Percentiles rank a stretch among this genome's conserved stretches.
phyloP scores from a whole-genome alignment of 176 grass and related monocot genomes.

The Aechmea fasciata region DNA sequence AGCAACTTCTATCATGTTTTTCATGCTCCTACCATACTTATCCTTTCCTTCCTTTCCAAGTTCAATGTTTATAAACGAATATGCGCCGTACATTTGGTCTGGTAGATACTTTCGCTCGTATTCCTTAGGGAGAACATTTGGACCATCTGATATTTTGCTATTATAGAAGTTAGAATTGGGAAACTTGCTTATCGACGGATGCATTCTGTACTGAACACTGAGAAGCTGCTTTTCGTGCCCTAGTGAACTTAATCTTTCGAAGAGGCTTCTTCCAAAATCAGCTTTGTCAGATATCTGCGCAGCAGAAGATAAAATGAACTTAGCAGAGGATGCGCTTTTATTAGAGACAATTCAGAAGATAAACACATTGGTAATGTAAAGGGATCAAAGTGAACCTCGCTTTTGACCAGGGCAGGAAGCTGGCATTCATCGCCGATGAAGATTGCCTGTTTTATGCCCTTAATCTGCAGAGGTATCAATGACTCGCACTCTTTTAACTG shows the following conservation, averaged over 20 bases:
- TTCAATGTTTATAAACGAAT: slow-evolving; percentile 64
- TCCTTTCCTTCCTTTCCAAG: slow-evolving; percentile 41
- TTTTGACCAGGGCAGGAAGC: slow-evolving; percentile 63
- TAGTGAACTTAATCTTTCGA: slow-evolving; percentile 66
- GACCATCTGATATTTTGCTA: slow-evolving; percentile 51
- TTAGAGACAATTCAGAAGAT: background rate
- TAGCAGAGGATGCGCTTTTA: no score
- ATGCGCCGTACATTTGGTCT: slow-evolving; percentile 51
- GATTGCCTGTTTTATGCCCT: slow-evolving; percentile 38
- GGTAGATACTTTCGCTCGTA: slow-evolving; percentile 36
- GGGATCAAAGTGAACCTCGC: slow-evolving; percentile 39
- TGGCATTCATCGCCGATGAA: slow-evolving; percentile 83
- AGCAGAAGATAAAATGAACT: background rate
- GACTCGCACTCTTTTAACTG: slow-evolving; percentile 83
- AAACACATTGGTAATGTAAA: background rate
- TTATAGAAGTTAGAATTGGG: slow-evolving; percentile 64
- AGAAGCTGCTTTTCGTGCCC: slow-evolving; percentile 59
- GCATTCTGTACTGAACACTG: slow-evolving; percentile 83
- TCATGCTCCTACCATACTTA: slow-evolving; percentile 38
- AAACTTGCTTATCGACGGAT: slow-evolving; percentile 70
- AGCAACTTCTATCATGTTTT: slow-evolving; percentile 49
- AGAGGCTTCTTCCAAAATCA: slow-evolving; percentile 62
- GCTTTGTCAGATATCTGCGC: slow-evolving; percentile 46
- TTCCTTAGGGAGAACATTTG: slow-evolving; percentile 47
- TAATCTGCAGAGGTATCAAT: slow-evolving; percentile 49